Evolutionary conservation across 495 filamentous ascomycete genomes (phyloP).

Genomic region (Aspergillus biplanus): DNA sequence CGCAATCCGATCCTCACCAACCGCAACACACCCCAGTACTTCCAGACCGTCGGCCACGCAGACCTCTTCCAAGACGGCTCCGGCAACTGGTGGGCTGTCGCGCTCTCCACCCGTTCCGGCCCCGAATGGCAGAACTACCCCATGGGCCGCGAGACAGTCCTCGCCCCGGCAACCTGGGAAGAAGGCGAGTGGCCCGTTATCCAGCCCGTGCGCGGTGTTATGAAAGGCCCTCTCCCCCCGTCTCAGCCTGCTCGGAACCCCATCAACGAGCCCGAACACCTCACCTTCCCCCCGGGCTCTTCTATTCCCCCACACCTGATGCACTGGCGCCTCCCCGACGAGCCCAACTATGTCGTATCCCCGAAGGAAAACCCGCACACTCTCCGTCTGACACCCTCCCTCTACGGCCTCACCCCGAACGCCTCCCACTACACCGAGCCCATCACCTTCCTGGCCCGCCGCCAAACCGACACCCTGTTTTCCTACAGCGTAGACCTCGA

Average conservation of each 20-base stretch:
- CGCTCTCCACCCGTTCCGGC: constrained; percentile 48
- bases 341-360: constrained; percentile 10
- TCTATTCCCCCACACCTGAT: constrained; percentile 20
- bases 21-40: constrained; percentile 43
- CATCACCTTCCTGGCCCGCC: constrained; percentile 24
- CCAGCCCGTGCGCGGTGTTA: constrained; percentile 31
- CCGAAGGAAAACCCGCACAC: constrained; percentile 17
- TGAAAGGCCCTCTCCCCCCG: constrained; percentile 15
- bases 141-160: constrained; percentile 63
- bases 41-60: constrained; percentile 45
- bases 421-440: constrained; percentile 1
- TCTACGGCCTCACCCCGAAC: constrained; percentile 12
- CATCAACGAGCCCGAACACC: constrained; percentile 14
- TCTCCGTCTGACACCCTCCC: constrained; percentile 19
- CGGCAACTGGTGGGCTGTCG: constrained; percentile 59
- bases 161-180: constrained; percentile 57
- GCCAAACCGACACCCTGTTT: constrained; percentile 29
- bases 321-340: constrained; percentile 21
- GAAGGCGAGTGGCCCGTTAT: constrained; percentile 31
- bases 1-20: constrained; percentile 60
- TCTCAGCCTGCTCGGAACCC: background rate
- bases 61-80: constrained; percentile 47
- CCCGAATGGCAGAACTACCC: constrained; percentile 47
- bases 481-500: constrained; percentile 23
- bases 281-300: constrained; percentile 12